Evolutionary conservation across 345 rosid genomes (phyloP), one percentile per base, ranked within the genome.

Genomic region (Bretschneidera sinensis): DNA sequence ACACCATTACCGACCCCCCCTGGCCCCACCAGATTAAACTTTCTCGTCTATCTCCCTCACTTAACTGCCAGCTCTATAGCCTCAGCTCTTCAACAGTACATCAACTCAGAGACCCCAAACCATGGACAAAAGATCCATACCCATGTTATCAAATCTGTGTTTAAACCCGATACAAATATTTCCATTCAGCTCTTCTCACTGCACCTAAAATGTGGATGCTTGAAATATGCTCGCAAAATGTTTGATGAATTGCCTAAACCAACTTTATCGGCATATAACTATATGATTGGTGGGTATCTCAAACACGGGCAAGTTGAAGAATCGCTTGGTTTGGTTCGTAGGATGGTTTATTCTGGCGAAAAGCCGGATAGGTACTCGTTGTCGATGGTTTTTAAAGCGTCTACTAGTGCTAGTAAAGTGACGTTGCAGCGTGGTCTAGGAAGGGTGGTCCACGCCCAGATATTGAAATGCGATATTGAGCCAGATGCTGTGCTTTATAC

Each of bases 341-440:
- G 66, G 17, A 76, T 92, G 86, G 70, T 70, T 4, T 65, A 52
- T 60, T 76, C 80, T 1, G 86, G 85, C 1, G 88, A 82, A 74
- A 81, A 54, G 68, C 85, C 86, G 48, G 98, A 89, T 53, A 89
- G 85, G 21, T 87, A 69, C 60, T 89, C 96, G 10, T 75, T 84
- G 33, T 92, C 97, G 20, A 92, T 89, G 97, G 65, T 89, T 69
- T 64, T 92, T 24, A 89, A 89, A 82, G 92, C 87, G 49, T 84
- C 94, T n/a, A 73, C 70, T 74, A 59, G 70, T 67, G 68, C 64
- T 59, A 63, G 55, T 23, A 55, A 31, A 54, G 62, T 48, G 53
- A 43, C 16, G 8, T 24, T 70, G 72, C 81, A 73, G 2, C 63
- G 72, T 59, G 70, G 65, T 57, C 55, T 85, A 48, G 81, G 78